Evolutionary conservation across 2,329 filamentous ascomycete species (phyloP).

Genomic region (Niveomyces coronatus): DNA sequence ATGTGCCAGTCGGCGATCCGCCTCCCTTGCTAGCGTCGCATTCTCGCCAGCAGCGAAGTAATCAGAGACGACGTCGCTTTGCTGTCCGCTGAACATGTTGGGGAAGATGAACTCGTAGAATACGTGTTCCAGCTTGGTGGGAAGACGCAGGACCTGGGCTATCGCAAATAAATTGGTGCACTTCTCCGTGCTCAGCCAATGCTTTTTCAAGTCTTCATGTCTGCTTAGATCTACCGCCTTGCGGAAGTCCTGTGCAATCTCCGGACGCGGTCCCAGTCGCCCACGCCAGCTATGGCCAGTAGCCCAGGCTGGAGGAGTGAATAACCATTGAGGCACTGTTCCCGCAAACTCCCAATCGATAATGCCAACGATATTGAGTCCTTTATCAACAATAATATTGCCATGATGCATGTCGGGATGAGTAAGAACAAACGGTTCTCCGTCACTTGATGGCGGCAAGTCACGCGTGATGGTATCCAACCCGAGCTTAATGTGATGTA

Average conservation of each 20-base stretch:
- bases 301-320: slow-evolving; percentile 13
- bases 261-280: not conserved
- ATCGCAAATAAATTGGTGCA: not conserved
- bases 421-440: slow-evolving; percentile 6
- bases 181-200: not conserved
- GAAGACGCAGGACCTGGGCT: not conserved
- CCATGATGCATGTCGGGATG: slow-evolving; percentile 13
- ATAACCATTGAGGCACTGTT: slow-evolving; percentile 12
- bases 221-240: not conserved
- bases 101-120: not conserved
- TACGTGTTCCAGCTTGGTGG: not conserved
- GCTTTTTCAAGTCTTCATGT: not conserved
- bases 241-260: not conserved
- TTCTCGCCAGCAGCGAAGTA: not conserved
- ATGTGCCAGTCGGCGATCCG: not conserved
- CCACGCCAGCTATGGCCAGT: slow-evolving; percentile 7
- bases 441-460: not conserved
- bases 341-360: slow-evolving; percentile 18
- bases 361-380: slow-evolving; percentile 15
- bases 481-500: not conserved
- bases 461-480: not conserved
- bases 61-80: not conserved
- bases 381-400: slow-evolving; percentile 17
- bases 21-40: not conserved
- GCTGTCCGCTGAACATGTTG: not conserved